Evolutionary conservation across 148 eudicot species (phyloP).

Genomic region (Vaccinium macrocarpon): DNA sequence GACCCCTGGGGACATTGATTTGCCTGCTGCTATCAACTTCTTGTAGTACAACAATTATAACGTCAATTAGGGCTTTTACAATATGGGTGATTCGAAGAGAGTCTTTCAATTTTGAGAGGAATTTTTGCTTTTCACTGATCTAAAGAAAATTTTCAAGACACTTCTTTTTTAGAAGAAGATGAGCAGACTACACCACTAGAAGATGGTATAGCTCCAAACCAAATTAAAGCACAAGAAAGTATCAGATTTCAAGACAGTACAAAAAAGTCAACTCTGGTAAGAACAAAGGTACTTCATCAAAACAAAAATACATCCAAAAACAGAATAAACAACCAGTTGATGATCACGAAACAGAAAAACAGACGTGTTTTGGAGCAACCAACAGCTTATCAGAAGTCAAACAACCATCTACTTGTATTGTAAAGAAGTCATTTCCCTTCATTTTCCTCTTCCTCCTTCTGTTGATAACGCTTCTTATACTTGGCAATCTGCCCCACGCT

Average conservation of each 20-base stretch:
- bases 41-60: constrained; percentile 9
- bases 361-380: not conserved
- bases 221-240: not conserved
- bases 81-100: not conserved
- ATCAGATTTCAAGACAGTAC: not conserved
- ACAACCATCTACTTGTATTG: constrained; percentile 13
- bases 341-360: not conserved
- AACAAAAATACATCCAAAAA: not conserved
- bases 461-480: constrained; percentile 69
- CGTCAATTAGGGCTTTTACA: not conserved
- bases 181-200: not conserved
- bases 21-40: not conserved
- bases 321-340: not conserved
- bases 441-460: constrained; percentile 37
- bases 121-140: not conserved
- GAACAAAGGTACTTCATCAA: not conserved
- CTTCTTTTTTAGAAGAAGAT: not conserved
- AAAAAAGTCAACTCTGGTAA: not conserved
- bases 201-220: not conserved
- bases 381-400: not conserved
- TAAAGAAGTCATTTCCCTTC: constrained; percentile 34
- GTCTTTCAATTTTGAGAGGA: not conserved
- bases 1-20: not conserved
- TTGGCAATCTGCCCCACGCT: constrained; percentile 76
- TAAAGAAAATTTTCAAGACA: not conserved